Base-by-base conservation (phyloP, 768 basidiomycete genomes). In the Lactarius akahatsu region DNA sequence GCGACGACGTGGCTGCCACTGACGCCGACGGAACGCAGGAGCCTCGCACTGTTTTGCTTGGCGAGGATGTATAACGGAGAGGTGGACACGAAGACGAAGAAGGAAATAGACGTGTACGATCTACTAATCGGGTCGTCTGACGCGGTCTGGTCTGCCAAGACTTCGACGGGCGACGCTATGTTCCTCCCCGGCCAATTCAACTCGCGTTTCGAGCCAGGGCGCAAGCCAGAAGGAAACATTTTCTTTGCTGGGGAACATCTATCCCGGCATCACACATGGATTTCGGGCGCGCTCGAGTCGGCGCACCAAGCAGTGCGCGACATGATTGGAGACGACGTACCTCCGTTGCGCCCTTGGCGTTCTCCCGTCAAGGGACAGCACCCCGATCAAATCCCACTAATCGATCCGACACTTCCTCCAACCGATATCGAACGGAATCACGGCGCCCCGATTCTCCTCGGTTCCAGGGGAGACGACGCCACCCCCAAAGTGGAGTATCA, bases 261-360 rank as follows among this genome's bases (percentile, higher is more conserved):
- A 10, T 72, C 72, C 10, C 69, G 65, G 18, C 74, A 75, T 40
- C 74, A 74, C 38, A 73, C 74, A 3, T 74, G 74, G 74, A 75
- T 74, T 55, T 57, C 74, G 10, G 74, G 74, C 9, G 73, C 73
- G 18, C 56, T 72, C 38, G 71, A 63, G 58, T 70, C 69, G 16
- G 55, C 8, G 1, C 55, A 56, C 55, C 8, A 56, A 11, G 55
- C 55, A 34, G 55, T 56, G 8, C 32, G 30, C 55, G 18, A 56
- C 4, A 56, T 56, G 55, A 56, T 56, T 20, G 55, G 55, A 34
- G 3, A 20, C 18, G 1, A 20, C 18, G 30, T 56, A 20, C 32
- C 55, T 20, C 30, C 55, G n/a, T 56, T 56, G 32, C 2, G 3
- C 34, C 34, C 9, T 34, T 34, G 34, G 34, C 34, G 34, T 34